These are phyloP conservation scores for Solanum infundibuliforme DNA, from an alignment of 257 asterid species.

Conservation along the genomic window DNA sequence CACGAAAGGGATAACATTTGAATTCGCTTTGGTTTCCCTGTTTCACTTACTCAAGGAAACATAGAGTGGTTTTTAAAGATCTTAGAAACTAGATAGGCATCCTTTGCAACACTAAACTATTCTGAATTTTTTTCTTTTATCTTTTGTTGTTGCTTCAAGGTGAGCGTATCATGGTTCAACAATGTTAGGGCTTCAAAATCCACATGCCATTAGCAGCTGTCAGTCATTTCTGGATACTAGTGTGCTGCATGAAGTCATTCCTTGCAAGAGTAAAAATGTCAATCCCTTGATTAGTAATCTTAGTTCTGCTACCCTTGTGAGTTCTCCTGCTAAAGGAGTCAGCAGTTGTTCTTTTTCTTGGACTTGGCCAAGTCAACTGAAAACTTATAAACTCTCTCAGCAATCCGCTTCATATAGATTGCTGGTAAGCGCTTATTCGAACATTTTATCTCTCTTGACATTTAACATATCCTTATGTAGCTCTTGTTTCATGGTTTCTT, in stretches of 20 bases:
- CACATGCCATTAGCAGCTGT: slow-evolving; percentile 32
- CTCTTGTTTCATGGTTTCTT: not conserved
- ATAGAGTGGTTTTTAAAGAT: not conserved
- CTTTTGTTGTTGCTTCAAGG: slow-evolving; percentile 11
- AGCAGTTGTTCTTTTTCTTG: slow-evolving; percentile 29
- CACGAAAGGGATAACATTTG: not conserved
- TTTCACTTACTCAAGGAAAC: not conserved
- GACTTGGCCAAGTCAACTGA: slow-evolving; percentile 25
- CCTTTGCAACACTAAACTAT: not conserved
- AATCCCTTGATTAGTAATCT: slow-evolving; percentile 22
- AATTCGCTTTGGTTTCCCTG: not conserved
- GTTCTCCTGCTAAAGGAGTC: slow-evolving; percentile 25
- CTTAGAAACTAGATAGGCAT: not conserved
- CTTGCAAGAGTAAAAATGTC: slow-evolving; percentile 17
- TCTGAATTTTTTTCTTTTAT: not conserved
- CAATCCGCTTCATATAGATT: slow-evolving; percentile 54
- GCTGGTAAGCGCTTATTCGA: slow-evolving; percentile 40
- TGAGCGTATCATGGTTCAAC: slow-evolving; percentile 25
- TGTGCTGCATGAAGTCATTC: slow-evolving; percentile 35
- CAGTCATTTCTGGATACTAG: slow-evolving; percentile 25
- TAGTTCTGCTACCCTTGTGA: slow-evolving; percentile 13
- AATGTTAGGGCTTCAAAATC: slow-evolving; percentile 37
- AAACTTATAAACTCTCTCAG: slow-evolving; percentile 27
- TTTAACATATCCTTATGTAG: not conserved
- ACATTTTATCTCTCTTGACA: not conserved